These are phyloP conservation scores for Pseudisothecium myosuroides DNA, from an alignment of 225 moss, liverwort and hornwort species.

Conservation along the genomic window DNA sequence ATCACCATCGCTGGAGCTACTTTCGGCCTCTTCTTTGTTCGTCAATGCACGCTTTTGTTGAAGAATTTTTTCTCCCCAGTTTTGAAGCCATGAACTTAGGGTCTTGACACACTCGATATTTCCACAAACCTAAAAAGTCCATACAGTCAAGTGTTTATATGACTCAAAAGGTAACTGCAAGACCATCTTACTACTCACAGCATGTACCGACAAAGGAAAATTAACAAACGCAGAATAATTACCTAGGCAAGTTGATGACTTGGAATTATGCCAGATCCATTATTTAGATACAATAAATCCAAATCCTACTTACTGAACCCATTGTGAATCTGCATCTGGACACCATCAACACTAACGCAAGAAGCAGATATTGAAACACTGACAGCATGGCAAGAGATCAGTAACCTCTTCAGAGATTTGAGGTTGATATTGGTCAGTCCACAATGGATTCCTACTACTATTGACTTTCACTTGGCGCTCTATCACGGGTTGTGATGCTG, in stretches of 20 bases:
- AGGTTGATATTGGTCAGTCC: slow-evolving; percentile 83
- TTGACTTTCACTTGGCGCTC: slow-evolving; percentile 21
- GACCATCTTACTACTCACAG: background rate
- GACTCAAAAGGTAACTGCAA: background rate
- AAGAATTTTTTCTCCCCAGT: slow-evolving; percentile 62
- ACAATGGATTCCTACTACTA: slow-evolving; percentile 44
- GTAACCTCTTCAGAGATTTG: slow-evolving; percentile 60
- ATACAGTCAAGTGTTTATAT: background rate
- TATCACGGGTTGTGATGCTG: background rate
- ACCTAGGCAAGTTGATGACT: background rate
- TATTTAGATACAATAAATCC: background rate
- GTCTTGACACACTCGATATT: slow-evolving; percentile 45
- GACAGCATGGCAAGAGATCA: background rate
- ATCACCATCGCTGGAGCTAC: slow-evolving; percentile 39
- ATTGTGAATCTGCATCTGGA: background rate
- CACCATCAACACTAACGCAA: background rate
- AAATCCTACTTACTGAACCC: background rate
- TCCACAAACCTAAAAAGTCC: slow-evolving; percentile 57
- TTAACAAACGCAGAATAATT: background rate
- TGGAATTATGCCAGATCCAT: background rate
- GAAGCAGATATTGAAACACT: background rate
- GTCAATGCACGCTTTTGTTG: slow-evolving; percentile 22
- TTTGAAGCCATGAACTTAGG: slow-evolving; percentile 60
- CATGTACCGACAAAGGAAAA: background rate
- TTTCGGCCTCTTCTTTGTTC: background rate